phyloP scores from a whole-genome alignment of 2,329 filamentous ascomycete genomes.

The Cytospora chrysosperma region DNA sequence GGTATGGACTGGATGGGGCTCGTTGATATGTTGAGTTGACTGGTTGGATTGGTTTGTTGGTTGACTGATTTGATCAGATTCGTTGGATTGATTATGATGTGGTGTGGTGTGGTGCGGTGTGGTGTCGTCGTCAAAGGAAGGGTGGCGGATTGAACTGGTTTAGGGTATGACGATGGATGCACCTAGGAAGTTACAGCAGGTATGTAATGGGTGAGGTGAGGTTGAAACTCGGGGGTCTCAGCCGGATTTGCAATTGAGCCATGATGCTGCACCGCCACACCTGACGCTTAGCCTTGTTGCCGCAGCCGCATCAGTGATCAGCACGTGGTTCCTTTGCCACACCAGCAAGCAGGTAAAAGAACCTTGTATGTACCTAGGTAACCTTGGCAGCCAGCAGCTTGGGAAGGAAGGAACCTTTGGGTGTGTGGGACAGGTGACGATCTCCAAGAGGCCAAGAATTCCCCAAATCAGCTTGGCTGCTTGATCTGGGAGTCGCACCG shows the following conservation, averaged over 20 bases:
- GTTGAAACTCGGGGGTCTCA: not conserved
- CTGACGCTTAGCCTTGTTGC: not conserved
- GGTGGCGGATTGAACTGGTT: not conserved
- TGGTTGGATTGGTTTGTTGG: no score
- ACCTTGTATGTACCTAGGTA: not conserved
- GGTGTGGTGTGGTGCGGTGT: not conserved
- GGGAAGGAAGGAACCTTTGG: no score
- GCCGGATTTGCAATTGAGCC: not conserved
- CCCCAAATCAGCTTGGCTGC: not conserved
- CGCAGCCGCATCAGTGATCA: not conserved
- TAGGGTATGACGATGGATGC: not conserved
- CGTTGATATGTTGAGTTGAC: not conserved
- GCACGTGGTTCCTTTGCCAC: not conserved
- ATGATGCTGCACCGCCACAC: conserved; percentile 5
- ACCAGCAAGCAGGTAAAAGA: not conserved
- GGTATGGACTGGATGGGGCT: no score
- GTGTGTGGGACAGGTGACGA: not conserved
- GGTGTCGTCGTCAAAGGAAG: conserved; percentile 4
- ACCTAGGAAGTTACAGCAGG: no score
- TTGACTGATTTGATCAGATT: not conserved
- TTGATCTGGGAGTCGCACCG: not conserved
- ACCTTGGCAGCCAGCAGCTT: not conserved
- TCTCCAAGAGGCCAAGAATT: not conserved
- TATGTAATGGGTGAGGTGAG: not conserved
- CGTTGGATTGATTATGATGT: not conserved